These are phyloP conservation scores for Pleurotus tuoliensis DNA, from an alignment of 768 basidiomycete genomes.

Conservation along the genomic window DNA sequence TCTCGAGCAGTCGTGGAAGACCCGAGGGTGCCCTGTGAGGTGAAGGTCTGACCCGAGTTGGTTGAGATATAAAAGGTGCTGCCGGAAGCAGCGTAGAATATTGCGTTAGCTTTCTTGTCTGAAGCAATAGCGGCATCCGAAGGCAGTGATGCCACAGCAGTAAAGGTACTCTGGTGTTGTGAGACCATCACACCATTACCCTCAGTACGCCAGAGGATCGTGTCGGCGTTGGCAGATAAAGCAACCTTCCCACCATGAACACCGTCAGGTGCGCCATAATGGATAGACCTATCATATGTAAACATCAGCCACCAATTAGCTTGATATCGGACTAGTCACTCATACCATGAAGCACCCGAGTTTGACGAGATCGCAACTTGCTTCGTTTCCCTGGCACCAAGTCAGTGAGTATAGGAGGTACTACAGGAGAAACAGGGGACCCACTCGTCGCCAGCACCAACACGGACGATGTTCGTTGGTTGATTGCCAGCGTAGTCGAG, in stretches of 20 bases:
- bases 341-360: constrained; percentile 48
- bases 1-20: constrained; percentile 44
- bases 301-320: no score
- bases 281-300: constrained; percentile 32
- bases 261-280: constrained; percentile 50
- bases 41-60: constrained; percentile 52
- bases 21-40: constrained; percentile 37
- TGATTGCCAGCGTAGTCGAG: constrained; percentile 53
- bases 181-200: constrained; percentile 50
- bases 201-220: constrained; percentile 53
- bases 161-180: constrained; percentile 44
- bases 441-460: constrained; percentile 48
- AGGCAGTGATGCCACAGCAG: constrained; percentile 47
- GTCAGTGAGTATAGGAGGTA: neutral
- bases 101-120: constrained; percentile 52
- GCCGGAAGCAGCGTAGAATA: constrained; percentile 59
- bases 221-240: constrained; percentile 49
- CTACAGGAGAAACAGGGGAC: constrained; percentile 2
- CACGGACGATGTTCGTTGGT: constrained; percentile 45
- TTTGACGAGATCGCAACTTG: constrained; percentile 57
- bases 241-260: constrained; percentile 28
- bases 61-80: constrained; percentile 56
- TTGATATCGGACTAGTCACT: no score
- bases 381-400: constrained; percentile 34
- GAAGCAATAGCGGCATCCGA: constrained; percentile 53